A percentile compares a stretch with the other conserved stretches of the same genome.
These are phyloP conservation scores for Leccinum ponderosum DNA, from an alignment of 1,284 basidiomycete species.

Conservation along the genomic window DNA sequence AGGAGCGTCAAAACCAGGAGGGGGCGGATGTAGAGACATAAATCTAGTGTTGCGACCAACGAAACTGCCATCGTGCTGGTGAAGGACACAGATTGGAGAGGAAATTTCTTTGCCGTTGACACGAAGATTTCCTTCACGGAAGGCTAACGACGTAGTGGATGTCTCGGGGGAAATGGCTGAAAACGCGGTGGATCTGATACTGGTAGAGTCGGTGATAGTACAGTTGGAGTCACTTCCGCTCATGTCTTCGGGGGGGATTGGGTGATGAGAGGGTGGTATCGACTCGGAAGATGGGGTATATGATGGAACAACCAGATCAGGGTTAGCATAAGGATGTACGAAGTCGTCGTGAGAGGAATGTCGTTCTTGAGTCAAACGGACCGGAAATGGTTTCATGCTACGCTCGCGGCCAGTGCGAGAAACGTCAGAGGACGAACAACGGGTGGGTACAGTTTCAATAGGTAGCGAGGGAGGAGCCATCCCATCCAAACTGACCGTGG, in stretches of 20 bases:
- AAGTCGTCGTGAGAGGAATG: constrained; percentile 23
- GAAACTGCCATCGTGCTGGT: constrained; percentile 24
- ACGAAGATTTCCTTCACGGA: constrained; percentile 38
- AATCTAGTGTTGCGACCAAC: constrained; percentile 37
- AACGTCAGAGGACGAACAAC: constrained; percentile 15
- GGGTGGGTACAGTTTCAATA: constrained; percentile 3
- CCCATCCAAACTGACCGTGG: constrained; percentile 12
- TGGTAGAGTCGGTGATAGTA: constrained; percentile 55
- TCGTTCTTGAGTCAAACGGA: constrained; percentile 33
- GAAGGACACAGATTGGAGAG: constrained; percentile 44
- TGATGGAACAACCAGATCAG: constrained; percentile 48
- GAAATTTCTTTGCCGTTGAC: constrained; percentile 54
- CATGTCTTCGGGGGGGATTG: constrained; percentile 28
- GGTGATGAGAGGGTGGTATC: constrained; percentile 27
- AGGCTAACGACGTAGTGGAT: constrained; percentile 44
- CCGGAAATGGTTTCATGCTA: constrained; percentile 17
- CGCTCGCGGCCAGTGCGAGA: constrained; percentile 8
- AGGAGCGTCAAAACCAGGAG: constrained; percentile 33
- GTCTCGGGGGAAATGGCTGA: constrained; percentile 46
- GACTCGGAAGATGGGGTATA: constrained; percentile 38
- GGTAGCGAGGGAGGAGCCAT: constrained; percentile 1
- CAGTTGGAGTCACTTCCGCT: constrained; percentile 51
- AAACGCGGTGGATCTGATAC: constrained; percentile 41
- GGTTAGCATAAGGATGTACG: constrained; percentile 76
- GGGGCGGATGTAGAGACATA: constrained; percentile 34